These are phyloP conservation scores for Phytophthora ramorum DNA, from an alignment of 352 stramenopile species.

Conservation along the genomic window DNA sequence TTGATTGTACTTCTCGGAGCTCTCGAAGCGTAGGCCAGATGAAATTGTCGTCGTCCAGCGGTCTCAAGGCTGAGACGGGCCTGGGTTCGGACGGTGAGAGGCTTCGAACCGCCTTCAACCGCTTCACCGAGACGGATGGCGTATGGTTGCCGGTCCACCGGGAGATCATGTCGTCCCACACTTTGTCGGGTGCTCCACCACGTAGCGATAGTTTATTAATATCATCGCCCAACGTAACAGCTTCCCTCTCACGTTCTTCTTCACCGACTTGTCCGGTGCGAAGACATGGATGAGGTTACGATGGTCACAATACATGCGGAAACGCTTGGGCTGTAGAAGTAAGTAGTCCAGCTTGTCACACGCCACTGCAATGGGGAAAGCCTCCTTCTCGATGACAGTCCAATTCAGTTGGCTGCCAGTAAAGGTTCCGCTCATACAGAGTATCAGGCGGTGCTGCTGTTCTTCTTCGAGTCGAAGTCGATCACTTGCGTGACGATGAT, in stretches of 20 bases:
- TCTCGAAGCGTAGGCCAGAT: neutral
- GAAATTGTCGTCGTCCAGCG: neutral
- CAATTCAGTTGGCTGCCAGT: too few species aligned
- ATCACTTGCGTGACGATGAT: slow-evolving; percentile 3
- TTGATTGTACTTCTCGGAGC: neutral
- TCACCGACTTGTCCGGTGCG: neutral
- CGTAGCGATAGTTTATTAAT: neutral
- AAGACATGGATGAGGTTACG: neutral
- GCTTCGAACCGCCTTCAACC: neutral
- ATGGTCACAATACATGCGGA: too few species aligned
- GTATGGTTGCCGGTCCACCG: too few species aligned
- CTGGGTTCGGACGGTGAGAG: too few species aligned
- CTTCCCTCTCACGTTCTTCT: neutral
- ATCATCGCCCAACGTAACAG: neutral
- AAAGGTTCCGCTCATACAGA: too few species aligned
- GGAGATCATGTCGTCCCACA: too few species aligned
- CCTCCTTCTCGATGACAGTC: too few species aligned
- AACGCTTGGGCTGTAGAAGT: too few species aligned
- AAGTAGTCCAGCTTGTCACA: too few species aligned
- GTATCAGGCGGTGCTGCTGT: slow-evolving; percentile 5
- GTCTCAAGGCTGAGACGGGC: neutral
- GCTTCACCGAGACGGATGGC: neutral
- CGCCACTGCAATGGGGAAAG: too few species aligned
- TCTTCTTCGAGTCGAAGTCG: neutral
- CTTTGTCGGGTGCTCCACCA: too few species aligned